Conservation (phyloP, 345 rosid genomes). For the Brassica juncea region DNA sequence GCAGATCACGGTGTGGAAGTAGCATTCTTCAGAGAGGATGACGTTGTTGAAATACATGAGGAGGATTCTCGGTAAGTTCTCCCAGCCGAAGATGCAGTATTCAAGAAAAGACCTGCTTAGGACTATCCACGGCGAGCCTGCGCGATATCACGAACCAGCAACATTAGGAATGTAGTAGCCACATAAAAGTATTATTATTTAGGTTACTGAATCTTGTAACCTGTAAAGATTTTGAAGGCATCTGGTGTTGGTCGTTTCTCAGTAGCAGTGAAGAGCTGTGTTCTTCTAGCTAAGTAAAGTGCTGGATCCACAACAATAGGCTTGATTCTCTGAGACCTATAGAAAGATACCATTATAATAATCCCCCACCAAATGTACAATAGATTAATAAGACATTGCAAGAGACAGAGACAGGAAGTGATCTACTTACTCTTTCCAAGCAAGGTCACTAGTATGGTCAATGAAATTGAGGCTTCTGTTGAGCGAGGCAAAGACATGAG, state of each 20-base stretch:
- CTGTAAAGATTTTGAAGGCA: slow-evolving; percentile 89
- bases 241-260: slow-evolving; percentile 79
- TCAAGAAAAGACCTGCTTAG: slow-evolving; percentile 84
- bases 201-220: slow-evolving; percentile 41
- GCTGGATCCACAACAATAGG: slow-evolving; percentile 95
- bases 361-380: background rate
- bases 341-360: slow-evolving; percentile 17
- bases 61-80: slow-evolving; percentile 81
- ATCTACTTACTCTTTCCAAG: slow-evolving; percentile 95
- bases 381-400: background rate
- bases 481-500: slow-evolving; percentile 76
- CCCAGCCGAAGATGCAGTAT: slow-evolving; percentile 94
- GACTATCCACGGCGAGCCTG: slow-evolving; percentile 96
- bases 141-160: slow-evolving; percentile 31
- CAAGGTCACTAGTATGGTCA: slow-evolving; percentile 92
- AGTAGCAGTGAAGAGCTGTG: slow-evolving; percentile 84
- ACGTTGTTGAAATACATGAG: slow-evolving; percentile 95
- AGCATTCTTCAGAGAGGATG: slow-evolving; percentile 80
- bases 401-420: background rate
- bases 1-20: slow-evolving; percentile 93
- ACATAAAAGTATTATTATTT: background rate
- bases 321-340: slow-evolving; percentile 75
- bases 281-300: slow-evolving; percentile 81
- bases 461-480: slow-evolving; percentile 86
- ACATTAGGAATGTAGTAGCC: background rate